Evolutionary conservation across 805 yeast genomes (phyloP).

Genomic region (Wickerhamomyces bovis): DNA sequence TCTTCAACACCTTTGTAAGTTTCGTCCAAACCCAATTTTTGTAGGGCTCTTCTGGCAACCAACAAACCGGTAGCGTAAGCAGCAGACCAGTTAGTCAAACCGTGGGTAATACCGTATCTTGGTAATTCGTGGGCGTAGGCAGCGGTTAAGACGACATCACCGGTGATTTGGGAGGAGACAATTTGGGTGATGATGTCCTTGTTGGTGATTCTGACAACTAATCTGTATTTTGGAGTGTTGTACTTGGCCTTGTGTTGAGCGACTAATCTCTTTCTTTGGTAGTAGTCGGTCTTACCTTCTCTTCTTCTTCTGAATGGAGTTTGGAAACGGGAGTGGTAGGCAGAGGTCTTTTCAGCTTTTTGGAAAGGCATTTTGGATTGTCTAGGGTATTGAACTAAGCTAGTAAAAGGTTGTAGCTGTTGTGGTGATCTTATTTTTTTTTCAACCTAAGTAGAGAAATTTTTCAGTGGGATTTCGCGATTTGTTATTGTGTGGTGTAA

Average conservation of each 20-base stretch:
- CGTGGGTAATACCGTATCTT: slow-evolving; percentile 93
- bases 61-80: slow-evolving; percentile 98
- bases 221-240: slow-evolving; percentile 99
- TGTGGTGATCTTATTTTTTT: not conserved
- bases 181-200: slow-evolving; percentile 98
- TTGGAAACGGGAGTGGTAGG: slow-evolving; percentile 99
- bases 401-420: not conserved
- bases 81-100: slow-evolving; percentile 99
- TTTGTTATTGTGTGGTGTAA: slow-evolving; percentile 1
- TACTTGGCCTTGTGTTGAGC: slow-evolving; percentile 99
- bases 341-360: slow-evolving; percentile 69
- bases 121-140: slow-evolving; percentile 99
- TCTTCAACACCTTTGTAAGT: slow-evolving; percentile 98
- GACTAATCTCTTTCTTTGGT: slow-evolving; percentile 99
- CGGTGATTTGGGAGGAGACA: slow-evolving; percentile 92
- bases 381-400: not conserved
- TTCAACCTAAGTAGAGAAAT: not conserved
- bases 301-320: slow-evolving; percentile 99
- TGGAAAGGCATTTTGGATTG: slow-evolving; percentile 65
- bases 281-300: slow-evolving; percentile 99
- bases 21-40: slow-evolving; percentile 97
- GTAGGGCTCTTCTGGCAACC: slow-evolving; percentile 98
- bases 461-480: slow-evolving; percentile 3
- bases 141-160: slow-evolving; percentile 93
- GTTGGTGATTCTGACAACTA: slow-evolving; percentile 99